A percentile compares a stretch with the other conserved stretches of the same genome.
Evolutionary conservation across 1,139 yeast species (phyloP).

Genomic region (Spencermartinsiella ligniputridi): DNA sequence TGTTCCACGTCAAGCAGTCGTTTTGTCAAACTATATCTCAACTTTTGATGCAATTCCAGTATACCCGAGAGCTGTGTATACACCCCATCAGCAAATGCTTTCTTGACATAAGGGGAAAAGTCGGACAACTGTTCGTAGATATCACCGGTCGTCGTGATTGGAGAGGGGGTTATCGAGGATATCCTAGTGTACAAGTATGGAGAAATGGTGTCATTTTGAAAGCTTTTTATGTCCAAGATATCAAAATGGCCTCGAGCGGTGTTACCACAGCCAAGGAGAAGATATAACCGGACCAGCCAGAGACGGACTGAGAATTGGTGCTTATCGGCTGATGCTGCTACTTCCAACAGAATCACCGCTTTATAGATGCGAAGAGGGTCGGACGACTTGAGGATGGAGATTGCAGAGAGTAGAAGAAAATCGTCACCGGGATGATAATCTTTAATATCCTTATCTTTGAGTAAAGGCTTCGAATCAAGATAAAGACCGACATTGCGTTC

Average conservation of each 20-base stretch:
- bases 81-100: constrained; percentile 51
- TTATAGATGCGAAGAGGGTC: constrained; percentile 21
- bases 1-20: constrained; percentile 16
- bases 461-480: constrained; percentile 30
- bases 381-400: constrained; percentile 18
- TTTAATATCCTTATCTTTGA: constrained; percentile 43
- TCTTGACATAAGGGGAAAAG: constrained; percentile 41
- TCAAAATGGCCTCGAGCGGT: constrained; percentile 50
- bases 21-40: constrained; percentile 24
- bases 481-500: constrained; percentile 37
- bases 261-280: constrained; percentile 51
- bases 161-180: constrained; percentile 39
- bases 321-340: constrained; percentile 46
- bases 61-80: constrained; percentile 63
- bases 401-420: constrained; percentile 50
- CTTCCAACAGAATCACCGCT: constrained; percentile 45
- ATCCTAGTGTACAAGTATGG: constrained; percentile 51
- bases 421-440: constrained; percentile 69
- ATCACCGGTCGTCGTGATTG: constrained; percentile 4
- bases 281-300: constrained; percentile 68
- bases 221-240: constrained; percentile 59
- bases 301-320: constrained; percentile 63
- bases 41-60: constrained; percentile 35
- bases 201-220: constrained; percentile 74
- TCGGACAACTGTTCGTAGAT: constrained; percentile 56